Base-by-base conservation (phyloP, 441 rosid species). In the Theobroma grandiflorum region DNA sequence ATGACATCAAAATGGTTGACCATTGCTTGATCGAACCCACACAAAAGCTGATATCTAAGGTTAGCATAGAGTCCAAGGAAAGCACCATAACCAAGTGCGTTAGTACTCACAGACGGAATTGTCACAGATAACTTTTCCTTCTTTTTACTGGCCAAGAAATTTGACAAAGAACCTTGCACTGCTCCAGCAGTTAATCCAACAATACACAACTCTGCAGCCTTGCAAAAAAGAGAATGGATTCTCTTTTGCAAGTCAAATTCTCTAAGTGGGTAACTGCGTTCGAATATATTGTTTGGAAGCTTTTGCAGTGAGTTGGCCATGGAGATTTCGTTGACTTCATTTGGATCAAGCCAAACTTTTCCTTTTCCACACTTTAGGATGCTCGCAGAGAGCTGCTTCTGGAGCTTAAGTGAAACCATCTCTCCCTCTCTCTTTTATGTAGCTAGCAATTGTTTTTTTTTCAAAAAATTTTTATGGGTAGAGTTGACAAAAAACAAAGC, bases 281-380 rank as follows among this genome's bases (percentile, higher is more conserved):
- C 99, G 80, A 95, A 97, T 70, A 97, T 74, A 81, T 97, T 97
- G 88, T 95, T 97, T 12, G 99, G 99, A 69, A 97, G 94, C 91
- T 97, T 95, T 87, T 95, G 98, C 78, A 95, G 79, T 53, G 98
- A 93, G 85, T 97, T 97, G n/a, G n/a, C n/a, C n/a, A n/a, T n/a
- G n/a, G n/a, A n/a, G n/a, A n/a, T n/a, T n/a, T n/a, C n/a, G n/a
- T n/a, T n/a, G n/a, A n/a, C n/a, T n/a, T n/a, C n/a, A n/a, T n/a
- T n/a, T n/a, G n/a, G n/a, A n/a, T n/a, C n/a, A n/a, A n/a, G n/a
- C n/a, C n/a, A n/a, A n/a, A n/a, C n/a, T n/a, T n/a, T n/a, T n/a
- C n/a, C n/a, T n/a, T n/a, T n/a, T n/a, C n/a, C n/a, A n/a, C n/a
- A n/a, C n/a, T n/a, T n/a, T n/a, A n/a, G n/a, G n/a, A n/a, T n/a